phyloP scores from a whole-genome alignment of 2,329 filamentous ascomycete genomes.

The Curvularia verruculosa region DNA sequence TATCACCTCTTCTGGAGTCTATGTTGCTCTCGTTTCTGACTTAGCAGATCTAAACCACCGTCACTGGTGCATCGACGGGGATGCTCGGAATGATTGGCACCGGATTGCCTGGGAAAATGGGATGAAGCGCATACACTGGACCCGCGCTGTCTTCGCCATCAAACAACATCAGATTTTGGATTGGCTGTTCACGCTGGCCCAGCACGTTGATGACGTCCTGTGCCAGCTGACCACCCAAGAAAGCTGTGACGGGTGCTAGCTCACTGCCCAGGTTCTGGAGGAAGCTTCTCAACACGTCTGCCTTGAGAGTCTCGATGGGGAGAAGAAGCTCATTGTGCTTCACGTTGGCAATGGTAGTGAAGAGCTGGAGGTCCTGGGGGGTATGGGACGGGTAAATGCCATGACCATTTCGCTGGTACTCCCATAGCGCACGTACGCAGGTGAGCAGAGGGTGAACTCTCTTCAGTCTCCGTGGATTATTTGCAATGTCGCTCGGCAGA shows the following conservation, averaged over 20 bases:
- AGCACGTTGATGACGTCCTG: slow-evolving; percentile 98
- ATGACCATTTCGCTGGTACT: slow-evolving; percentile 67
- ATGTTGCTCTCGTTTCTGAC: background rate
- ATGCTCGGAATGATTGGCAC: slow-evolving; percentile 32
- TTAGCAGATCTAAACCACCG: slow-evolving; percentile 18
- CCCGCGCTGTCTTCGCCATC: slow-evolving; percentile 82
- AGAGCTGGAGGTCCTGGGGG: slow-evolving; percentile 66
- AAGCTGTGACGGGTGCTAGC: slow-evolving; percentile 83
- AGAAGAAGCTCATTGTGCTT: slow-evolving; percentile 72
- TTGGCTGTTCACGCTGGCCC: slow-evolving; percentile 86
- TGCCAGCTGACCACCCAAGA: slow-evolving; percentile 86
- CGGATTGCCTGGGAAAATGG: slow-evolving; percentile 55
- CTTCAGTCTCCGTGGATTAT: slow-evolving; percentile 69
- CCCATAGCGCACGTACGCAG: slow-evolving; percentile 88
- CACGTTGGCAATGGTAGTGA: slow-evolving; percentile 77
- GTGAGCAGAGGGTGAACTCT: slow-evolving; percentile 84
- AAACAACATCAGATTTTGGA: slow-evolving; percentile 93
- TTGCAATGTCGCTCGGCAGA: slow-evolving; percentile 70
- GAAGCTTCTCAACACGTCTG: slow-evolving; percentile 78
- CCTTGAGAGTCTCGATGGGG: slow-evolving; percentile 52
- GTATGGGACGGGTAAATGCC: slow-evolving; percentile 56
- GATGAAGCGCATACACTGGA: slow-evolving; percentile 81
- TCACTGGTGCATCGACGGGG: slow-evolving; percentile 30
- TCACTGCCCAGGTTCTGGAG: slow-evolving; percentile 85
- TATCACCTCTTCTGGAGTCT: background rate